These are phyloP conservation scores for Peniophora sp. DNA, from an alignment of 1,284 basidiomycete genomes.

Conservation along the genomic window DNA sequence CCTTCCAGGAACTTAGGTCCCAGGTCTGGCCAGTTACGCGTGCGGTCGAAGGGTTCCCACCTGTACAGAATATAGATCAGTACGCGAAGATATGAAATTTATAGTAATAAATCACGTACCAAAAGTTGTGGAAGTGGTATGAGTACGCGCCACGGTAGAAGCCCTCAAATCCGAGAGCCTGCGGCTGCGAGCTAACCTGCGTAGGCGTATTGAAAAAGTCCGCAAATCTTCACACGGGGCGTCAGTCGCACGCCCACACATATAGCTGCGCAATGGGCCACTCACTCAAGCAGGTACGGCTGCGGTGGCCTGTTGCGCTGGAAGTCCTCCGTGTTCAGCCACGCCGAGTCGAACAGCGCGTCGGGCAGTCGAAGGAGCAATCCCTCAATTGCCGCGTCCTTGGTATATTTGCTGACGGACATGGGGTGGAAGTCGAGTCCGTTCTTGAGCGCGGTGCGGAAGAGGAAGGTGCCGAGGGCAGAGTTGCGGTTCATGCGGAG, in stretches of 20 bases:
- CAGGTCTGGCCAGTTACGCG: constrained; percentile 87
- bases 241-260: no score
- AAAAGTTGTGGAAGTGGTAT: constrained; percentile 59
- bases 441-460: constrained; percentile 60
- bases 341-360: constrained; percentile 62
- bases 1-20: constrained; percentile 71
- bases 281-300: constrained; percentile 57
- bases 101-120: constrained; percentile 20
- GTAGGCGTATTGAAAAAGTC: constrained; percentile 57
- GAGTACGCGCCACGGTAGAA: constrained; percentile 66
- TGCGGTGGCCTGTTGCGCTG: constrained; percentile 60
- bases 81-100: no score
- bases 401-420: constrained; percentile 54
- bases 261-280: constrained; percentile 5
- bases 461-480: constrained; percentile 56
- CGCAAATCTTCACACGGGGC: constrained; percentile 32
- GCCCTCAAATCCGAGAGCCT: constrained; percentile 54
- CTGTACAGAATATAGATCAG: no score
- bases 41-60: constrained; percentile 90
- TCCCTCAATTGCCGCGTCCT: constrained; percentile 53
- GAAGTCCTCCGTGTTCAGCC: constrained; percentile 59
- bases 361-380: constrained; percentile 58
- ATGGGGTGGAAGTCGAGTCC: constrained; percentile 67
- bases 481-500: constrained; percentile 57
- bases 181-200: constrained; percentile 41